Evolutionary conservation across 2,329 filamentous ascomycete genomes (phyloP), one percentile per base, ranked within the genome.

Genomic region (Epicoccum nigrum): DNA sequence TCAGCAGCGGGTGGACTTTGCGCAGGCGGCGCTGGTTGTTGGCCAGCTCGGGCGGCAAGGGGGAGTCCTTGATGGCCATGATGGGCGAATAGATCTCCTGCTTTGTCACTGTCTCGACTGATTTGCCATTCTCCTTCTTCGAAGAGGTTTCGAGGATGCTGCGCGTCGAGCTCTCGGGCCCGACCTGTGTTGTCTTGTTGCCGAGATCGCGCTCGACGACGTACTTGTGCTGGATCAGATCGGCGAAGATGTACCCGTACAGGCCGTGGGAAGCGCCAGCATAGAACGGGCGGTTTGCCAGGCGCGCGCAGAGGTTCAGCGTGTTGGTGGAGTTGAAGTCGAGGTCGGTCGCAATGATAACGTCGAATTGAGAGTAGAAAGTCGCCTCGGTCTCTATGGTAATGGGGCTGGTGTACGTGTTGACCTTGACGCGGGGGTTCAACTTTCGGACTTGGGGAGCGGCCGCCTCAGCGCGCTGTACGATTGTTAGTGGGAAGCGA

Each of bases 231-330:
- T 87, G 83, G 62, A 96, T 91, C 17, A 99, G 82, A 72, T 99
- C 94, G 51, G 89, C 89, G 72, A 99, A 99, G 60, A 96, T 89
- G 77, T 90, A 99, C 48, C 94, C 94, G 72, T 95, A 97, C 70
- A 96, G 83, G 40, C 94, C 94, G 69, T 97, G 90, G 2, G 88
- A 85, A 42, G 86, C 88, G 28, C 92, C 89, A 8, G 91, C 91
- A 74, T 99, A 99, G 74, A 97, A 97, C 9, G 92, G 86, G 39
- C 86, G 85, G 56, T 85, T 83, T 54, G 88, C 86, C 30, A 95
- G 77, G 38, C 93, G 88, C 32, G 92, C 92, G 21, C 89, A 88
- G 17, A 90, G 90, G 76, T 97, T 97, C 76, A 97, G 88, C 51
- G 85, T 83, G 58, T 86, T 85, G 56, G 95, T 83, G 0, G 86